Conservation (phyloP, 129 eudicot species). For the Pulicaria dysenterica region DNA sequence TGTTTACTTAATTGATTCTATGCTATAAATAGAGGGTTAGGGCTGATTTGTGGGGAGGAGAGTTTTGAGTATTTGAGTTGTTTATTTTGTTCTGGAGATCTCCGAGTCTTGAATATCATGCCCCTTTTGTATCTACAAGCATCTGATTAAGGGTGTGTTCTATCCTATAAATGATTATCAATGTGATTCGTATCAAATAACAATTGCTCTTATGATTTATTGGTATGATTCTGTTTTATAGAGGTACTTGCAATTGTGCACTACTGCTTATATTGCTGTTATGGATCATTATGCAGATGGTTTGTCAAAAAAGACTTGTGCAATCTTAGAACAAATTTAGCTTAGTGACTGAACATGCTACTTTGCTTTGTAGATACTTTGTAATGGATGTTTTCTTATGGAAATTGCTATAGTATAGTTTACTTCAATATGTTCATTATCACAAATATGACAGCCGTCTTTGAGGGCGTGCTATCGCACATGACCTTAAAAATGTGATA, state of each 20-base stretch:
- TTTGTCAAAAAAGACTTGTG: conserved; percentile 1
- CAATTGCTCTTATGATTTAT: conserved; percentile 13
- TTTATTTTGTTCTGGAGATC: too few species aligned
- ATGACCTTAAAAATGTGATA: too few species aligned
- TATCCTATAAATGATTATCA: too few species aligned
- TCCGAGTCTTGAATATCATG: too few species aligned
- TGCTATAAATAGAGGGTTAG: too few species aligned
- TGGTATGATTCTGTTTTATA: conserved; percentile 3
- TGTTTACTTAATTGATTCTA: too few species aligned
- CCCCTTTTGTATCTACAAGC: too few species aligned
- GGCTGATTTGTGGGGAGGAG: too few species aligned
- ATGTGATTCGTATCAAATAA: too few species aligned
- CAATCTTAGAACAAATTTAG: background rate
- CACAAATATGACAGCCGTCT: background rate
- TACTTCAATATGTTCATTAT: too few species aligned
- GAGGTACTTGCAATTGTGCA: conserved; percentile 3
- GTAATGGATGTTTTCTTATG: background rate
- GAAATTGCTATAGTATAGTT: background rate
- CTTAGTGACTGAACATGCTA: background rate
- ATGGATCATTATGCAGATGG: background rate
- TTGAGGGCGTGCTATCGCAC: background rate
- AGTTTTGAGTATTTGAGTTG: too few species aligned
- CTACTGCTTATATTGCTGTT: background rate
- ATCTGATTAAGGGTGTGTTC: too few species aligned
- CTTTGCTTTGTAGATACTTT: conserved; percentile 5